Conservation (phyloP, 441 rosid species). For the Gossypium trilobum region DNA sequence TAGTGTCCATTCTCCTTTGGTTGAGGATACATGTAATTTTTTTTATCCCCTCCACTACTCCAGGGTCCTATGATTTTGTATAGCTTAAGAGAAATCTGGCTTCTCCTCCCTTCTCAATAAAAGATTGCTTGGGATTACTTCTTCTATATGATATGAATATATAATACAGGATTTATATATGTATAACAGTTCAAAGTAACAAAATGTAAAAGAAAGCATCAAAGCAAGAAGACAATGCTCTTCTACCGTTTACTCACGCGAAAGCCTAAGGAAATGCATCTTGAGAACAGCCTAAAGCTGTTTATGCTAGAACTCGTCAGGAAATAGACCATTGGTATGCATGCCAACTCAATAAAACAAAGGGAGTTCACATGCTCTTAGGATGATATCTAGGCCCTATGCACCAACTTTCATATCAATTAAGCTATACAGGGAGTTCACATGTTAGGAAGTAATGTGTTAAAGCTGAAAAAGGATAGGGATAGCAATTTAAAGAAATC, state of each 20-base stretch:
- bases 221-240: not conserved
- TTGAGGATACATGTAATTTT: conserved; percentile 22
- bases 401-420: not conserved
- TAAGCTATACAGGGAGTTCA: not conserved
- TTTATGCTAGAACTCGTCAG: not conserved
- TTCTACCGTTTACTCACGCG: not conserved
- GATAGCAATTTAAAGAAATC: not conserved
- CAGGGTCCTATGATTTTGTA: conserved; percentile 27
- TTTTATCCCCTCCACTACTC: conserved; percentile 5
- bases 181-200: no score
- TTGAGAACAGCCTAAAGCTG: conserved; percentile 16
- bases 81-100: conserved; percentile 28
- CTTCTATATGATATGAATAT: not conserved
- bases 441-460: not conserved
- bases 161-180: not conserved
- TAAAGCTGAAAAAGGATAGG: not conserved
- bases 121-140: not conserved
- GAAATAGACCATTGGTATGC: not conserved
- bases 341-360: not conserved
- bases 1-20: conserved; percentile 14
- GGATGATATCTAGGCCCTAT: no score
- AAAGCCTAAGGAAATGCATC: not conserved
- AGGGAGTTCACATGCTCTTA: not conserved
- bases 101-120: conserved; percentile 39
- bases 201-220: no score